Base-by-base conservation (phyloP, 1,284 basidiomycete species). In the Mycena sp. region DNA sequence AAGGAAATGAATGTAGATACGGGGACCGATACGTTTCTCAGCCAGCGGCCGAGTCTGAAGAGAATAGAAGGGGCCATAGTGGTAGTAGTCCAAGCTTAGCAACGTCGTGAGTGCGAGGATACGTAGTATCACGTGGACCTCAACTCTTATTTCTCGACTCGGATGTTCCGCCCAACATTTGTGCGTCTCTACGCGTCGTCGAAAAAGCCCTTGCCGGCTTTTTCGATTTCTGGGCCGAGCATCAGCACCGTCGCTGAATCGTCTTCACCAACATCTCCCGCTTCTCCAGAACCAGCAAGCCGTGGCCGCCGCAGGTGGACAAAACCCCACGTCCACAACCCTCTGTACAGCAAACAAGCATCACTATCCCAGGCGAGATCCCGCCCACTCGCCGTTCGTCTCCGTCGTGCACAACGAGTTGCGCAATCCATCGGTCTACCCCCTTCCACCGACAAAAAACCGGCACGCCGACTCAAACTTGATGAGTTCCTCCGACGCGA, bases 381-480 rank as follows among this genome's bases (percentile, higher is more conserved):
- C 0, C 85, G 89, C 0, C 90, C 90, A 2, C 82, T 86, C 41
- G 89, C 89, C 32, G 90, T 92, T 44, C 87, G 88, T 56, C 79
- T 85, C n/a, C 87, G 91, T 53, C 87, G 90, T 58, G 79, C 82
- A 50, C 85, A 84, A 72, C 85, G 83, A 72, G 75, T 61, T 51
- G 65, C 65, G 19, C 65, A 67, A 32, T 32, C 64, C 21, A 55
- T 78, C 26, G 79, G 80, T 32, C 53, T 66, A 2, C 69, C 75
- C 48, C 74, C 57, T 70, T 77, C 38, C 86, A 4, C 88, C 88
- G 45, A 81, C 83, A 58, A 90, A 92, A 72, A 79, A 82, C 59
- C 81, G 82, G 16, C 84, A 83, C 6, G 91, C 88, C 75, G 49
- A 80, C 87, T 6, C 81, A 83, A 68, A 75, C 73, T 38, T 78